These are phyloP conservation scores for Hibiscus tridactylites DNA, from an alignment of 345 rosid genomes.

Conservation along the genomic window DNA sequence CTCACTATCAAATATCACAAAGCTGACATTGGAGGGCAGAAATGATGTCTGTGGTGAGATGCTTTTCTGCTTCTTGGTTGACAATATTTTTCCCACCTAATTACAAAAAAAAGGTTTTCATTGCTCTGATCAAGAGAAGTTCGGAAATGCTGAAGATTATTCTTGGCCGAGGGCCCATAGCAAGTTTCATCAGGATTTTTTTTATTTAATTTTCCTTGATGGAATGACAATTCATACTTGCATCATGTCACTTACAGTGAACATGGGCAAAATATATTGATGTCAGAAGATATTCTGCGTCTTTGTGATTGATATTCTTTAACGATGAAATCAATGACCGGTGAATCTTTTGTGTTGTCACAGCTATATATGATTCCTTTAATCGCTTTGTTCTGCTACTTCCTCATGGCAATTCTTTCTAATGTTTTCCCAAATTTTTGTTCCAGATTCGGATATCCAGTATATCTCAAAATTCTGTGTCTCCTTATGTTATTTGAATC, in stretches of 20 bases:
- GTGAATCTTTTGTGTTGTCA: neutral
- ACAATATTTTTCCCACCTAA: neutral
- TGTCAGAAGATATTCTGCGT: neutral
- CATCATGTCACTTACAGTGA: neutral
- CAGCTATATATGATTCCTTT: neutral
- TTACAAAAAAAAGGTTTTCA: neutral
- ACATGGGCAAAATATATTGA: neutral
- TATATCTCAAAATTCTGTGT: constrained; percentile 33
- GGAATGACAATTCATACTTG: neutral
- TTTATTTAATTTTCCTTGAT: neutral
- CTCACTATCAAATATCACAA: constrained; percentile 37
- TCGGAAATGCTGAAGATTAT: neutral
- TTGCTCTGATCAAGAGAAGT: neutral
- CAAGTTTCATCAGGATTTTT: neutral
- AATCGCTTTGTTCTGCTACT: neutral
- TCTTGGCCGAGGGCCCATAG: neutral
- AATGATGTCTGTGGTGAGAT: constrained; percentile 59
- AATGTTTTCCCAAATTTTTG: constrained; percentile 15
- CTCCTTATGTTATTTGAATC: constrained; percentile 50
- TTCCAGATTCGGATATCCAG: constrained; percentile 52
- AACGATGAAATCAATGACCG: neutral
- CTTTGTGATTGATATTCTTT: neutral
- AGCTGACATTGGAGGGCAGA: constrained; percentile 69
- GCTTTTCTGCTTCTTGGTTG: constrained; percentile 1
- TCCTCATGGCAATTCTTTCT: neutral